Base-by-base conservation (phyloP, 495 filamentous ascomycete genomes). In the Penicillium lagena region DNA sequence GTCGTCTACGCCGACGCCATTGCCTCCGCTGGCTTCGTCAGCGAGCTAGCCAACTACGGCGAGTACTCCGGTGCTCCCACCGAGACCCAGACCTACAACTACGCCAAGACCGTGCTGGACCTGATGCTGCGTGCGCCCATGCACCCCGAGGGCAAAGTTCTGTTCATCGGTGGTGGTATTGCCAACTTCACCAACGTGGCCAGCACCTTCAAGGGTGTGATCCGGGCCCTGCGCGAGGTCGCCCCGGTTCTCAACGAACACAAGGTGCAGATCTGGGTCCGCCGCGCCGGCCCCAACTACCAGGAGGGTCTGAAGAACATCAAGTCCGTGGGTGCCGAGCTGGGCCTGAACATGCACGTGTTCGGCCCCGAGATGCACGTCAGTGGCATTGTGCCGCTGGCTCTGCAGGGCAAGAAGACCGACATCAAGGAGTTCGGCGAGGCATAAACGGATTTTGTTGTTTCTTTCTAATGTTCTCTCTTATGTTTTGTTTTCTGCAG, bases 251-350 rank as follows among this genome's bases (percentile, higher is more conserved):
- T 99, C 46, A 81, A 81, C 66, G 94, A 97, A 80, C 93, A 99
- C 84, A 94, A 94, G 58, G 89, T 93, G 47, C 86, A 95, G 69
- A 96, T 99, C 77, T 99, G 94, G 94, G 89, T 99, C 58, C 89
- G 93, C 60, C 93, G 93, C 78, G 93, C 93, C 38, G 93, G 93
- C 48, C 93, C 93, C 69, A 99, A 99, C 78, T 99, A 94, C 79
- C 93, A 99, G 71, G 93, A 99, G 73, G 93, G 93, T 74, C 81
- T 99, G 48, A 95, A 95, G 79, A 99, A 97, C 79, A 96, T 99
- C 78, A 96, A 97, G 80, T 78, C 85, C 36, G 90, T 94, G 41
- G 91, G 89, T 33, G 78, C 89, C 59, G 93, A 97, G 72, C 81
- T 99, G 30, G 87, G 86, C 56, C 77, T 99, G 30, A 75, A 90